Conservation (phyloP, 2,329 filamentous ascomycete species). For the Ciborinia camelliae region DNA sequence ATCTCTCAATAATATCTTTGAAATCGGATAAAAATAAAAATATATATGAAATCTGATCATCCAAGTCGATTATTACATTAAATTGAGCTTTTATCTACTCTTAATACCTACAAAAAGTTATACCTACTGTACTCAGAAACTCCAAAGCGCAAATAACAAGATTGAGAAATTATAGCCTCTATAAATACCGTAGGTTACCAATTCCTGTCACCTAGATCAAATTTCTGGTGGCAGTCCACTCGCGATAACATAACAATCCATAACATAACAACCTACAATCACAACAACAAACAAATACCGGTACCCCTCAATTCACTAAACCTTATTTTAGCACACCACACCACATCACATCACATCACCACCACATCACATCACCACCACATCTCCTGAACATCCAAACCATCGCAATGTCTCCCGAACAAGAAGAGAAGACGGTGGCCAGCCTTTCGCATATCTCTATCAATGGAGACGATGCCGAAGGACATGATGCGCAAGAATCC, state of each 20-base stretch:
- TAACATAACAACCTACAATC: not conserved
- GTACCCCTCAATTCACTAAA: not conserved
- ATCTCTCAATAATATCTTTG: not conserved
- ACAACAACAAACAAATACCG: not conserved
- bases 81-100: not conserved
- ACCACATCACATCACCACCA: no score
- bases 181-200: not conserved
- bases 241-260: not conserved
- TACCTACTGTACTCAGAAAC: not conserved
- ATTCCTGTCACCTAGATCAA: not conserved
- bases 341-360: no score
- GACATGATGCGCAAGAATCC: constrained; percentile 29
- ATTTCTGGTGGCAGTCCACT: not conserved
- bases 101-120: no score
- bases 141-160: not conserved
- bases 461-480: constrained; percentile 28
- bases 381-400: not conserved
- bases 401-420: constrained; percentile 25
- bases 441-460: constrained; percentile 32
- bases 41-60: not conserved
- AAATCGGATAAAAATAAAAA: not conserved
- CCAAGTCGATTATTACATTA: not conserved
- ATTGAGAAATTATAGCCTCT: not conserved
- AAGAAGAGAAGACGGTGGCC: constrained; percentile 26
- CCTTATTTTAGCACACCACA: not conserved